Conservation (phyloP, 805 yeast species). For the Candida taoyuanica region DNA sequence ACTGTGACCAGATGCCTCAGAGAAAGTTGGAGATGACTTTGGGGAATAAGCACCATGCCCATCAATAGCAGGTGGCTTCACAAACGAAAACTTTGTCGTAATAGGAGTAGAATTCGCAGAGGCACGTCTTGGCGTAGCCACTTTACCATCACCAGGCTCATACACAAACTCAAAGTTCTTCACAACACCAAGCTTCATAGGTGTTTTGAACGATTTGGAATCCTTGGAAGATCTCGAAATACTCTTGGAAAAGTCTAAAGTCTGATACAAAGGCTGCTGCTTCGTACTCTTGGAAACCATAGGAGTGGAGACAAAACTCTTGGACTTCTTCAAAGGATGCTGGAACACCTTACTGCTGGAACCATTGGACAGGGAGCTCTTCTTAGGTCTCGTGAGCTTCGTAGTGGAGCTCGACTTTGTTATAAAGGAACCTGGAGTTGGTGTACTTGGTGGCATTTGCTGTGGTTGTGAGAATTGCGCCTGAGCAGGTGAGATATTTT, state of each 20-base stretch:
- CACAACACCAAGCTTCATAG: conserved; percentile 12
- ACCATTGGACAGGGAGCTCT: conserved; percentile 15
- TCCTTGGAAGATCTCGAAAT: not conserved
- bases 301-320: conserved; percentile 18
- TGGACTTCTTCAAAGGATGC: conserved; percentile 22
- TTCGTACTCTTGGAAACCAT: conserved; percentile 2
- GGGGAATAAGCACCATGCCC: conserved; percentile 16
- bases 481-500: not conserved
- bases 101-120: conserved; percentile 20
- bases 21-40: conserved; percentile 24
- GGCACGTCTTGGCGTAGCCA: conserved; percentile 18
- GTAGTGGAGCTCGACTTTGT: conserved; percentile 22
- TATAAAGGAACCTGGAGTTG: conserved; percentile 12
- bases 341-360: not conserved
- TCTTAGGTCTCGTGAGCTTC: conserved; percentile 20
- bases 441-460: conserved; percentile 12
- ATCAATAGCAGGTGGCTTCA: conserved; percentile 25
- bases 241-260: conserved; percentile 25
- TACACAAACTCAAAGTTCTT: conserved; percentile 25
- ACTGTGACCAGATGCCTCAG: conserved; percentile 22
- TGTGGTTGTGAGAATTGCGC: not conserved
- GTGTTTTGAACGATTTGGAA: conserved; percentile 1
- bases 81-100: conserved; percentile 16
- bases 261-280: conserved; percentile 17
- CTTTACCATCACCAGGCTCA: conserved; percentile 19